A percentile compares a stretch with the other conserved stretches of the same genome.
Conservation (phyloP, 192 early-diverging fungal genomes). For the Gorgonomyces haynaldii region DNA sequence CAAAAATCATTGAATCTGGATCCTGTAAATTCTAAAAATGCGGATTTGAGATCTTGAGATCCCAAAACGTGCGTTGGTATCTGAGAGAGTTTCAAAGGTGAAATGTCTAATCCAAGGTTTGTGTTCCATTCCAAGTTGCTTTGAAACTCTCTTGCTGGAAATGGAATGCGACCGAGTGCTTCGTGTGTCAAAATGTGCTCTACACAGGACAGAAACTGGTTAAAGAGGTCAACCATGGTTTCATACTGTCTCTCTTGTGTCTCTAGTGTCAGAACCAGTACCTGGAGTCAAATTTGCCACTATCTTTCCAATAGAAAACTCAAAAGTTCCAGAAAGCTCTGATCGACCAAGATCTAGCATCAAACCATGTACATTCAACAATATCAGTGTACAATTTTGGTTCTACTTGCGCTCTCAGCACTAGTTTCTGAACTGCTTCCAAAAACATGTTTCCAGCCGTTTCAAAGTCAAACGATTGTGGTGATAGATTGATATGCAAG, state of each 20-base stretch:
- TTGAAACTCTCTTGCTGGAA: neutral
- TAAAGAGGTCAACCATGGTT: neutral
- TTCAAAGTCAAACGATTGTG: neutral
- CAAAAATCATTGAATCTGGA: no score
- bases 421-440: neutral
- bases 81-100: no score
- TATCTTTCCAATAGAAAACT: no score
- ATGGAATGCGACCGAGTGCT: neutral
- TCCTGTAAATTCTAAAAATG: no score
- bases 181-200: neutral
- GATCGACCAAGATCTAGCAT: no score
- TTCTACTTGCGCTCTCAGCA: neutral
- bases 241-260: neutral
- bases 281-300: no score
- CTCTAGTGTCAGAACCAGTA: neutral
- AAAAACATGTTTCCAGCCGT: neutral
- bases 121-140: neutral
- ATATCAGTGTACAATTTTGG: neutral
- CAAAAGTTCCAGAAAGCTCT: no score
- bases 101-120: no score
- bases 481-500: neutral
- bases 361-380: no score
- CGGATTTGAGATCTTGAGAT: no score
- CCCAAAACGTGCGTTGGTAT: no score
- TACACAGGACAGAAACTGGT: neutral